Conservation (phyloP, 805 yeast genomes). For the Ogataea dorogensis region DNA sequence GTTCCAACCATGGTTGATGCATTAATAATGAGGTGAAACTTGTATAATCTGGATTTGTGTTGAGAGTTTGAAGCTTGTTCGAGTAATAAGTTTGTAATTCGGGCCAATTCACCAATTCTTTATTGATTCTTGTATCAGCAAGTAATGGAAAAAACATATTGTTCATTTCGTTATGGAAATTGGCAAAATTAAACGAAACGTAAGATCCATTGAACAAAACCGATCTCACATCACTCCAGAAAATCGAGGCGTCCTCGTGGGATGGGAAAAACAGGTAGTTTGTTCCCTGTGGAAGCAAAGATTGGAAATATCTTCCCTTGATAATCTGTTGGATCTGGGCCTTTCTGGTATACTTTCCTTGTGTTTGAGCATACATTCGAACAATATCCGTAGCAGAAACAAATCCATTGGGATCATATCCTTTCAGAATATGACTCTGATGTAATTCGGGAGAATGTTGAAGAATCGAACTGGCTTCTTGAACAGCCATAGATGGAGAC, state of each 20-base stretch:
- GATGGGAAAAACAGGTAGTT: conserved; percentile 54
- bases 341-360: conserved; percentile 20
- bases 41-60: conserved; percentile 6
- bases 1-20: conserved; percentile 14
- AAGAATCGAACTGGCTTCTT: conserved; percentile 1
- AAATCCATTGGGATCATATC: conserved; percentile 39
- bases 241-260: conserved; percentile 49
- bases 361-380: conserved; percentile 36
- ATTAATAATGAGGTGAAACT: conserved; percentile 6
- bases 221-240: conserved; percentile 48
- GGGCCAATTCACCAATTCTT: conserved; percentile 4
- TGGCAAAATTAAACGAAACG: conserved; percentile 45
- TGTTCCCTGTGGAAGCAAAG: conserved; percentile 43
- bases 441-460: conserved; percentile 1
- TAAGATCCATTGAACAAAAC: conserved; percentile 48
- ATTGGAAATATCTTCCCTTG: conserved; percentile 48
- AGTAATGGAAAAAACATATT: conserved; percentile 23
- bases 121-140: conserved; percentile 19
- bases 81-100: conserved; percentile 3
- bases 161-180: conserved; percentile 24
- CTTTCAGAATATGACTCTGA: conserved; percentile 31
- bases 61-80: conserved; percentile 5
- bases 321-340: conserved; percentile 39
- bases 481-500: conserved; percentile 1
- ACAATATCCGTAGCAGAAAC: conserved; percentile 40